A percentile compares a stretch with the other conserved stretches of the same genome.
Conservation (phyloP, 768 basidiomycete species). For the Trametes elegans region DNA sequence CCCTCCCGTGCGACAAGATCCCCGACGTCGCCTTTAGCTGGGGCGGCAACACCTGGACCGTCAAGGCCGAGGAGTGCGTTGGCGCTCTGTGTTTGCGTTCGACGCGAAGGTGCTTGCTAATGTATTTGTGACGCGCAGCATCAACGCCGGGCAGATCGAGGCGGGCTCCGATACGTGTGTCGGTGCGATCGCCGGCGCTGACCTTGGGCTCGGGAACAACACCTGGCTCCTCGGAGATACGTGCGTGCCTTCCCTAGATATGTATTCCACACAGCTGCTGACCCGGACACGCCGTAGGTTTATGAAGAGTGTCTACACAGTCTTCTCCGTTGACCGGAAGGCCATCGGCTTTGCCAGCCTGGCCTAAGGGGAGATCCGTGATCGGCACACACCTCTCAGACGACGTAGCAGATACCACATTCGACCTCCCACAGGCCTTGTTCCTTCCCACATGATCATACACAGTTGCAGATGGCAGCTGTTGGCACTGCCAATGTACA, state of each 20-base stretch:
- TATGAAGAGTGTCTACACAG: slow-evolving; percentile 13
- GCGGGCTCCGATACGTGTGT: slow-evolving; percentile 8
- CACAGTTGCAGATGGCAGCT: no score
- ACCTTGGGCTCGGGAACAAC: slow-evolving; percentile 17
- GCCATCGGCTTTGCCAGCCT: slow-evolving; percentile 12
- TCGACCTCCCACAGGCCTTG: no score
- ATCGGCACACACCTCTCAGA: no score
- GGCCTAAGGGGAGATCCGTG: no score
- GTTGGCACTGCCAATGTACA: no score
- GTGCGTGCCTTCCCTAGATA: background rate
- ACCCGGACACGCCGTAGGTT: background rate
- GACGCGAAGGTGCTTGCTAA: background rate
- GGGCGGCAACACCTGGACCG: slow-evolving; percentile 18
- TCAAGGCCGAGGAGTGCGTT: slow-evolving; percentile 13
- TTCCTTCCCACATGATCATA: no score
- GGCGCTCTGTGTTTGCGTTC: background rate
- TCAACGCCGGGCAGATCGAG: slow-evolving; percentile 11
- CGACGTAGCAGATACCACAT: no score
- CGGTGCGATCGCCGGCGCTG: slow-evolving; percentile 14
- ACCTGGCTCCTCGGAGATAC: slow-evolving; percentile 22
- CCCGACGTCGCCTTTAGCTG: slow-evolving; percentile 20
- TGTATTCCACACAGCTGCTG: background rate
- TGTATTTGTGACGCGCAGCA: background rate
- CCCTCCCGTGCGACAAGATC: slow-evolving; percentile 15
- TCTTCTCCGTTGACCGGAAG: slow-evolving; percentile 10